phyloP scores from a whole-genome alignment of 2,329 filamentous ascomycete species.

The Thelonectria rubi region DNA sequence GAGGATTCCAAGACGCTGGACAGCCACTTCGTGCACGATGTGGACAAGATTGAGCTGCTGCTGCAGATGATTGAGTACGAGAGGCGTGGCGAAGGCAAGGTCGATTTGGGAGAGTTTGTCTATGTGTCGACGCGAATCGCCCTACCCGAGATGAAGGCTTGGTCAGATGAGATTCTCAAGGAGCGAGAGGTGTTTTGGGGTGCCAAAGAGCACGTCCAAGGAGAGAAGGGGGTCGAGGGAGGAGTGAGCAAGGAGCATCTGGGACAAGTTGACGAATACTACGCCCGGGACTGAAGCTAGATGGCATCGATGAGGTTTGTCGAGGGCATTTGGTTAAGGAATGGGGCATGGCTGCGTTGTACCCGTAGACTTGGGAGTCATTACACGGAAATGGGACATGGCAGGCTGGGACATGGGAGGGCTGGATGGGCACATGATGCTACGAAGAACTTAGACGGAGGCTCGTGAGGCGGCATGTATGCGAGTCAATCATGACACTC shows the following conservation, averaged over 20 bases:
- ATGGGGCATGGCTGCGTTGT: neutral
- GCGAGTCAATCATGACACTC: neutral
- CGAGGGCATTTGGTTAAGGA: neutral
- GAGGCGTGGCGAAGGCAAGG: constrained; percentile 67
- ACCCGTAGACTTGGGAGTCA: too few relatives aligned
- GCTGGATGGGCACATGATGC: too few relatives aligned
- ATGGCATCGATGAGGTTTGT: neutral
- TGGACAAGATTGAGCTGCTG: constrained; percentile 96
- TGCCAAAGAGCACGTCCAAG: constrained; percentile 56
- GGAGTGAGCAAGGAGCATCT: constrained; percentile 49
- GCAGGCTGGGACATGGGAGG: neutral
- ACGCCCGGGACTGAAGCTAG: constrained; percentile 44
- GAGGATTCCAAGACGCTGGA: constrained; percentile 87
- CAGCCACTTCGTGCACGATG: constrained; percentile 90
- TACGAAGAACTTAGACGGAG: too few relatives aligned
- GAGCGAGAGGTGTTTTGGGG: constrained; percentile 82
- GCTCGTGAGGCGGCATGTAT: neutral
- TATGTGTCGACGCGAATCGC: constrained; percentile 78
- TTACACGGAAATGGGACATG: neutral
- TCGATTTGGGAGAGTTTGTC: constrained; percentile 88
- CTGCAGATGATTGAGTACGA: constrained; percentile 98
- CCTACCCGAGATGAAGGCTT: constrained; percentile 80
- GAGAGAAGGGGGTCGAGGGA: constrained; percentile 53
- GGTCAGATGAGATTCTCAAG: constrained; percentile 78
- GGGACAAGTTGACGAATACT: constrained; percentile 61